Conservation (phyloP, 345 rosid species). For the Fremontodendron californicum region DNA sequence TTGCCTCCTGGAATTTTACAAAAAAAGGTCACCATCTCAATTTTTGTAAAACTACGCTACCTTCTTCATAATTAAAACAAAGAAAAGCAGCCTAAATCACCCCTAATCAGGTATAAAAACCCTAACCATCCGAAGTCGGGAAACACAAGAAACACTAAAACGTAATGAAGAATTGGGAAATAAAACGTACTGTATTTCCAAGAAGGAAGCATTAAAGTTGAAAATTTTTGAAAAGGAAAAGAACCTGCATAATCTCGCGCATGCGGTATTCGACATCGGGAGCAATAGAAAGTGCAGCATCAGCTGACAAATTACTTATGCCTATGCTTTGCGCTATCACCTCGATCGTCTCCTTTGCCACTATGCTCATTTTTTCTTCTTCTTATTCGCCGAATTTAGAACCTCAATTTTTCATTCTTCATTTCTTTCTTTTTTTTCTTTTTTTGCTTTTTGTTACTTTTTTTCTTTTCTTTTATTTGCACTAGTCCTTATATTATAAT, state of each 20-base stretch:
- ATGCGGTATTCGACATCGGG: constrained; percentile 90
- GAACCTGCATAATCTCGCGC: constrained; percentile 92
- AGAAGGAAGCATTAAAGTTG: background rate
- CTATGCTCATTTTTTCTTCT: constrained; percentile 9
- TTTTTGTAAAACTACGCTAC: background rate
- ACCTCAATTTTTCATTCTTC: no score
- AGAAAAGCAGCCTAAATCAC: background rate
- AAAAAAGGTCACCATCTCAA: constrained; percentile 11
- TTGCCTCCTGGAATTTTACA: constrained; percentile 57
- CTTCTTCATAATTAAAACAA: background rate
- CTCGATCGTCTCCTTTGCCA: constrained; percentile 54
- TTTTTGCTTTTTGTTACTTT: no score
- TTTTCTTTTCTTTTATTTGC: no score
- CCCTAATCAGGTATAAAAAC: background rate
- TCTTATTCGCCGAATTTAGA: background rate
- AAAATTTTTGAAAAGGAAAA: background rate
- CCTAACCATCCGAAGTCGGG: background rate
- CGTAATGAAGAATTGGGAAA: background rate
- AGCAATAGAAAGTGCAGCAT: constrained; percentile 52
- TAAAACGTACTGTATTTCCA: constrained; percentile 9
- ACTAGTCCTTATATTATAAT: no score
- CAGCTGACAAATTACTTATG: constrained; percentile 47
- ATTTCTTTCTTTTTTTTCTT: background rate
- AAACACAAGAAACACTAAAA: background rate
- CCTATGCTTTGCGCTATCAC: constrained; percentile 86